Conservation (phyloP, 805 yeast genomes). For the Ogataea pini region DNA sequence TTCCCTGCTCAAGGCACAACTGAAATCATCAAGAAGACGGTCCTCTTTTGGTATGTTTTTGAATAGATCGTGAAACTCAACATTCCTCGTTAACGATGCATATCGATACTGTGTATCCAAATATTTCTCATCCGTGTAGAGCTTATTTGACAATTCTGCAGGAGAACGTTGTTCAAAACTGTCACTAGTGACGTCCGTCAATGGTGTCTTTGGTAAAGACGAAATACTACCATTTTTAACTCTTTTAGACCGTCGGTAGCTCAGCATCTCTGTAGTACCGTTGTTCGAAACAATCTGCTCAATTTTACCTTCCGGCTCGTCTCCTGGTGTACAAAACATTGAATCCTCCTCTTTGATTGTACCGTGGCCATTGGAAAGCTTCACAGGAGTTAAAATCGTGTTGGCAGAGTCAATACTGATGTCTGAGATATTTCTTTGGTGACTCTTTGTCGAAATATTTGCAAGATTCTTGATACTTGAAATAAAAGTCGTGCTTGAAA, state of each 20-base stretch:
- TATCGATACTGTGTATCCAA: constrained; percentile 59
- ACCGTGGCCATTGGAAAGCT: constrained; percentile 4
- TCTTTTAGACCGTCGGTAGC: constrained; percentile 30
- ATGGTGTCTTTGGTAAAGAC: constrained; percentile 24
- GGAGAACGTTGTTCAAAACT: constrained; percentile 16
- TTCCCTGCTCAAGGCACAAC: constrained; percentile 88
- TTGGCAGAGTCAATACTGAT: constrained; percentile 18
- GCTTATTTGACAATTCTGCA: constrained; percentile 36
- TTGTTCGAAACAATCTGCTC: constrained; percentile 21
- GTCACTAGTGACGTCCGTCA: constrained; percentile 15
- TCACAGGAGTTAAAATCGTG: constrained; percentile 18
- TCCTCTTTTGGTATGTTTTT: constrained; percentile 67
- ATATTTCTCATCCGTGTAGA: constrained; percentile 60
- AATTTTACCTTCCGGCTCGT: constrained; percentile 18
- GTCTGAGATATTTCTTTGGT: constrained; percentile 24
- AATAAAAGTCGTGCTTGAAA: constrained; percentile 19
- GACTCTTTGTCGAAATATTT: constrained; percentile 18
- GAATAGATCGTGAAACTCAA: constrained; percentile 78
- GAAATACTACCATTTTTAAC: constrained; percentile 23
- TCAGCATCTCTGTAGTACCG: constrained; percentile 34
- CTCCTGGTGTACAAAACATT: constrained; percentile 7
- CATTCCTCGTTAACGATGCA: constrained; percentile 63
- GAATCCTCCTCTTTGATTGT: constrained; percentile 12
- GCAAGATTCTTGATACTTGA: constrained; percentile 27
- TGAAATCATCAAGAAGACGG: constrained; percentile 77